Conservation (phyloP, 2,329 filamentous ascomycete species). For the Aspergillus tamarii region DNA sequence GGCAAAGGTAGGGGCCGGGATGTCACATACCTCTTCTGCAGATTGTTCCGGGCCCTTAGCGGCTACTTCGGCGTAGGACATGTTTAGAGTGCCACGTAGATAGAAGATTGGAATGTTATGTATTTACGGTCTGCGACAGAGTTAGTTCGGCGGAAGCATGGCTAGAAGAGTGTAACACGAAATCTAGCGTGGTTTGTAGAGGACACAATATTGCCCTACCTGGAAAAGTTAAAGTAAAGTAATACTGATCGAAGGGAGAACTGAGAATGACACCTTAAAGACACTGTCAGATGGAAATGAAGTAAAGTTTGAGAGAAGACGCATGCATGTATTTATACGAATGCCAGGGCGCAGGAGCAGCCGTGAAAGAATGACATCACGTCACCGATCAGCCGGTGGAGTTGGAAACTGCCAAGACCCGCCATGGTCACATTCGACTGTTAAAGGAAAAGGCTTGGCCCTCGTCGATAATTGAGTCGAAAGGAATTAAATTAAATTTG, state of each 20-base stretch:
- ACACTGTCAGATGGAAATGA: neutral
- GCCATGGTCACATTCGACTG: neutral
- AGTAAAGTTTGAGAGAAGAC: neutral
- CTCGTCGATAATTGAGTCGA: neutral
- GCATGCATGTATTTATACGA: conserved; percentile 27
- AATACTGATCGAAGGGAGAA: neutral
- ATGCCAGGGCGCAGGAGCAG: conserved; percentile 12
- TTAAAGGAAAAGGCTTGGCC: conserved; percentile 1
- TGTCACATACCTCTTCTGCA: conserved; percentile 48
- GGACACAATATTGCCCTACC: conserved; percentile 1
- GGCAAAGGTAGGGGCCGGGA: neutral
- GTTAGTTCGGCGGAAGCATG: conserved; percentile 1
- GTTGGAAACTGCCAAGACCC: conserved; percentile 20
- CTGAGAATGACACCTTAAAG: neutral
- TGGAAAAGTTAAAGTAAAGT: neutral
- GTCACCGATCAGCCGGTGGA: conserved; percentile 31
- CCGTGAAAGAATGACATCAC: conserved; percentile 35
- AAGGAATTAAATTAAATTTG: neutral
- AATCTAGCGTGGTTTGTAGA: neutral
- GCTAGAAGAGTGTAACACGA: neutral
- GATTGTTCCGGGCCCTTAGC: conserved; percentile 51
- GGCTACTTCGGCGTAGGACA: conserved; percentile 55
- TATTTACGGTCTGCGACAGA: neutral
- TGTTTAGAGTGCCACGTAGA: conserved; percentile 21
- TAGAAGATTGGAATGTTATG: conserved; percentile 6